Evolutionary conservation across 2,329 filamentous ascomycete genomes (phyloP).

Genomic region (Amauroascus verrucosus): DNA sequence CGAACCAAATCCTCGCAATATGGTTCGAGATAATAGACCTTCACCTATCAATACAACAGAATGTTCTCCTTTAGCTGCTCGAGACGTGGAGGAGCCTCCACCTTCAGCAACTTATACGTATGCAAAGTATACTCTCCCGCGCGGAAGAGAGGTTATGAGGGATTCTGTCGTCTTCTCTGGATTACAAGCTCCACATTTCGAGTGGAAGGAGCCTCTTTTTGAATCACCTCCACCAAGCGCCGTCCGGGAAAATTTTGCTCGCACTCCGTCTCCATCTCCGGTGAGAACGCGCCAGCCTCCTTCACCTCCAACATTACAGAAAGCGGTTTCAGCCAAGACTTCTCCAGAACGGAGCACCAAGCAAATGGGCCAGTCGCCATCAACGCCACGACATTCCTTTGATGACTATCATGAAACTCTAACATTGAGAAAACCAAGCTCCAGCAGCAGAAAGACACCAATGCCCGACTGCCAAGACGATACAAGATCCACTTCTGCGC

Average conservation of each 20-base stretch:
- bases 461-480: conserved; percentile 26
- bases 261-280: conserved; percentile 28
- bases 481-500: conserved; percentile 46
- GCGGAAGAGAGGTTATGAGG: conserved; percentile 68
- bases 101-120: conserved; percentile 64
- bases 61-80: conserved; percentile 11
- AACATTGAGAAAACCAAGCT: conserved; percentile 2
- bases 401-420: conserved; percentile 11
- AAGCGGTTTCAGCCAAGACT: conserved; percentile 20
- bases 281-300: conserved; percentile 13
- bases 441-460: conserved; percentile 1
- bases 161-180: conserved; percentile 52
- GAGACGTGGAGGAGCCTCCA: conserved; percentile 22
- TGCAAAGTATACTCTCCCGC: conserved; percentile 70
- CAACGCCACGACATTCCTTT: conserved; percentile 13
- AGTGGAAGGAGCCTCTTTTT: conserved; percentile 52
- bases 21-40: conserved; percentile 20
- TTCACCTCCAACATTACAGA: conserved; percentile 24
- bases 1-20: conserved; percentile 31
- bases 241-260: conserved; percentile 18
- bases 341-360: conserved; percentile 11
- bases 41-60: conserved; percentile 28
- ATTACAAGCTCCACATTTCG: conserved; percentile 45
- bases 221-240: conserved; percentile 29
- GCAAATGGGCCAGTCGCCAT: conserved; percentile 4